Percentiles rank a stretch among this genome's conserved stretches.
Evolutionary conservation across 257 asterid genomes (phyloP).

Genomic region (Parsonsia alboflavescens): DNA sequence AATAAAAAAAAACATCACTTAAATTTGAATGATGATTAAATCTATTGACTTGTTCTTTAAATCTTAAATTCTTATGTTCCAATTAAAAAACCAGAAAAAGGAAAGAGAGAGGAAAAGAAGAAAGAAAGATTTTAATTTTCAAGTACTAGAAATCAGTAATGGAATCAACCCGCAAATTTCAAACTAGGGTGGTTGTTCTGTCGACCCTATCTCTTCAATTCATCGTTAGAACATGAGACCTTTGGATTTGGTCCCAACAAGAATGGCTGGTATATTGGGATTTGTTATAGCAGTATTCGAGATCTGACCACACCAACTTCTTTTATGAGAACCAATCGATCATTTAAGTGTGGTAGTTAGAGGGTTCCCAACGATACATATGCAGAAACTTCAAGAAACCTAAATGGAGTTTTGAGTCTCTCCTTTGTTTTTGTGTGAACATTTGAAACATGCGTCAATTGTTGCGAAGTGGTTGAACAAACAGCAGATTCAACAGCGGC

Average conservation of each 20-base stretch:
- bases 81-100: background rate
- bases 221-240: background rate
- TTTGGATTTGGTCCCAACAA: background rate
- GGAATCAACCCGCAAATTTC: background rate
- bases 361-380: background rate
- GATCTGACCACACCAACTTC: constrained; percentile 3
- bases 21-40: background rate
- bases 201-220: constrained; percentile 4
- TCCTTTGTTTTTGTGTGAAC: constrained; percentile 5
- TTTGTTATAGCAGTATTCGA: background rate
- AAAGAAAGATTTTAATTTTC: too few species aligned
- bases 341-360: constrained; percentile 7
- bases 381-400: background rate
- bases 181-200: background rate
- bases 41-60: background rate
- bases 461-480: constrained; percentile 13
- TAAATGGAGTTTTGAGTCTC: background rate
- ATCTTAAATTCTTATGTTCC: background rate
- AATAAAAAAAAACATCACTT: too few species aligned
- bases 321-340: background rate
- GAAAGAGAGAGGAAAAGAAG: background rate
- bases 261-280: background rate
- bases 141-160: too few species aligned
- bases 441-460: background rate
- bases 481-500: background rate